These are phyloP conservation scores for Vachellia pachyceras DNA, from an alignment of 306 rosid genomes.

Conservation along the genomic window DNA sequence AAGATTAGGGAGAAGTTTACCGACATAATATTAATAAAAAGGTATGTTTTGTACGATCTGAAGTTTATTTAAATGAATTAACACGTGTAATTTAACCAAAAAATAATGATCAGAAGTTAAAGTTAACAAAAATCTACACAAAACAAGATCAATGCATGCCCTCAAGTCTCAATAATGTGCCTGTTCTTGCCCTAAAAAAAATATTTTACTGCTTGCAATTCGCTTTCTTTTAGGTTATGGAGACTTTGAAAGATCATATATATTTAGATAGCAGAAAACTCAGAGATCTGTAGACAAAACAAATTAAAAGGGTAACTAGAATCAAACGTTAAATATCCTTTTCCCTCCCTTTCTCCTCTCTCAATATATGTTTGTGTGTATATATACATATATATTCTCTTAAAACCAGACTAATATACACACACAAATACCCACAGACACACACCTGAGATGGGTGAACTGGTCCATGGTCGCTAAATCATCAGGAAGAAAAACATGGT, in stretches of 20 bases:
- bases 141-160: background rate
- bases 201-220: background rate
- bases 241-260: background rate
- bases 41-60: background rate
- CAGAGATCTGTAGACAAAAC: background rate
- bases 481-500: slow-evolving; percentile 57
- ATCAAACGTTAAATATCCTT: background rate
- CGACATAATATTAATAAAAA: too few relatives aligned
- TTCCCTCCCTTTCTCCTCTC: background rate
- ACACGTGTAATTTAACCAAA: too few relatives aligned
- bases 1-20: background rate
- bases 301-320: background rate
- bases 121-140: background rate
- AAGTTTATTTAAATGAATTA: background rate
- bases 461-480: slow-evolving; percentile 51
- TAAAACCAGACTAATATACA: background rate
- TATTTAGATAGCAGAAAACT: background rate
- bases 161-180: background rate
- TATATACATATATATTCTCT: background rate
- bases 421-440: background rate
- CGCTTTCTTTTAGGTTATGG: background rate
- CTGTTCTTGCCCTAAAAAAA: background rate
- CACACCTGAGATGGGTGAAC: slow-evolving; percentile 56
- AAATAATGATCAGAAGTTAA: background rate
- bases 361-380: too few relatives aligned